A percentile compares a stretch with the other conserved stretches of the same genome.
Evolutionary conservation across 805 yeast species (phyloP).

Genomic region (Cyberlindnera subsufficiens): DNA sequence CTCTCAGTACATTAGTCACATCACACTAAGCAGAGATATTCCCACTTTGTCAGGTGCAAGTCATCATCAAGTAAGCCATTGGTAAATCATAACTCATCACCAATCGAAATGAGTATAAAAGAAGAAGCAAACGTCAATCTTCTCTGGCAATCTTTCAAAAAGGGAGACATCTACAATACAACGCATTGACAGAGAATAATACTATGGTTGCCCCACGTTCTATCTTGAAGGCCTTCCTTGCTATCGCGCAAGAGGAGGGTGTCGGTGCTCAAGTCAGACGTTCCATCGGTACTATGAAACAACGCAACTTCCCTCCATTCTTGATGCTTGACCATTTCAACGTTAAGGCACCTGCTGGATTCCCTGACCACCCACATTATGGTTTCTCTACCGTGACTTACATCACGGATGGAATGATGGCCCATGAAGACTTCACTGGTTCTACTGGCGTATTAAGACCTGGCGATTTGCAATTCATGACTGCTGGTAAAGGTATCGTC

Average conservation of each 20-base stretch:
- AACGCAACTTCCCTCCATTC: slow-evolving; percentile 78
- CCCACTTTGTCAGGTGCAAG: slow-evolving; percentile 1
- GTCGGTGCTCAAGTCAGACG: slow-evolving; percentile 84
- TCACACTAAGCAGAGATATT: background rate
- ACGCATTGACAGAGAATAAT: background rate
- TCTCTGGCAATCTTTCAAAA: too few species aligned
- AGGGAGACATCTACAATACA: background rate
- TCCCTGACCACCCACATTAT: slow-evolving; percentile 80
- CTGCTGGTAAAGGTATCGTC: slow-evolving; percentile 84
- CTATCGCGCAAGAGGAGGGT: slow-evolving; percentile 75
- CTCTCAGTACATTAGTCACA: background rate
- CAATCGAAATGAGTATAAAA: background rate
- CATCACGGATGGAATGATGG: slow-evolving; percentile 57
- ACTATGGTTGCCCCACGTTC: slow-evolving; percentile 33
- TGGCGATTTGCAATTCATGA: slow-evolving; percentile 91
- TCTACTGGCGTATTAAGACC: slow-evolving; percentile 67
- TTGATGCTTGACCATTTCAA: slow-evolving; percentile 76
- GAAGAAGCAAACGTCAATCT: too few species aligned
- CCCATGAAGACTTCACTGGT: slow-evolving; percentile 87
- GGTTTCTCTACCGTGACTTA: slow-evolving; percentile 81
- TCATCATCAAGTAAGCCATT: background rate
- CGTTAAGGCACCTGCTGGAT: slow-evolving; percentile 60
- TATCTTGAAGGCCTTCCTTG: slow-evolving; percentile 45
- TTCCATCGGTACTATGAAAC: slow-evolving; percentile 62
- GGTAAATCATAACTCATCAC: background rate